Conservation (phyloP, 345 rosid genomes). For the Citrus sinensis region DNA sequence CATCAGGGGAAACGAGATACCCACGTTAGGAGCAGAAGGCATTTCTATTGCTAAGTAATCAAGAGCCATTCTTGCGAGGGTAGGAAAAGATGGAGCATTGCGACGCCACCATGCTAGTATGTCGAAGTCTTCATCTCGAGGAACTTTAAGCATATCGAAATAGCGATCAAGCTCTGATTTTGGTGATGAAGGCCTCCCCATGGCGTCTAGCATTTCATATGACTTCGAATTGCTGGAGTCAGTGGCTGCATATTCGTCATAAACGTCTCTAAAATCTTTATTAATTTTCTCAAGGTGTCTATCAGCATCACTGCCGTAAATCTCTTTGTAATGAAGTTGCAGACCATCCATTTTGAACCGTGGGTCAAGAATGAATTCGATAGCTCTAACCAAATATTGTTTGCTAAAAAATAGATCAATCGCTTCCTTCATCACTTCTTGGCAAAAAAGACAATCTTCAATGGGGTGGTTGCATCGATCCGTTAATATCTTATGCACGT, state of each 20-base stretch:
- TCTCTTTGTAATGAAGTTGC: neutral
- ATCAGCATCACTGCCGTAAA: neutral
- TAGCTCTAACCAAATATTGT: neutral
- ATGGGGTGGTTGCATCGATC: neutral
- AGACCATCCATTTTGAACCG: neutral
- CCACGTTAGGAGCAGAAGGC: no score
- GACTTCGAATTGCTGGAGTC: neutral
- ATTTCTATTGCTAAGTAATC: neutral
- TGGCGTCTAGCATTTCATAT: neutral
- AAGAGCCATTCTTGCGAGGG: conserved; percentile 9
- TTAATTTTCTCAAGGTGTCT: neutral
- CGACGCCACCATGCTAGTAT: conserved; percentile 13
- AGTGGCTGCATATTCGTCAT: neutral
- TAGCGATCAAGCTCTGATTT: conserved; percentile 10
- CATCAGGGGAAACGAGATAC: no score
- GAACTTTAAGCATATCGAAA: no score
- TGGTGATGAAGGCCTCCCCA: neutral
- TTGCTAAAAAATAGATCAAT: neutral
- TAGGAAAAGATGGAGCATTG: neutral
- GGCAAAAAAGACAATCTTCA: neutral
- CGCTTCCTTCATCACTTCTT: neutral
- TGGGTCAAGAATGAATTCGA: neutral
- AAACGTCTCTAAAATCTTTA: neutral
- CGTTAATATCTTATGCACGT: neutral
- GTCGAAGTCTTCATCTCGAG: no score